phyloP scores from a whole-genome alignment of 2,329 filamentous ascomycete genomes.

The Pseudogymnoascus sp. region DNA sequence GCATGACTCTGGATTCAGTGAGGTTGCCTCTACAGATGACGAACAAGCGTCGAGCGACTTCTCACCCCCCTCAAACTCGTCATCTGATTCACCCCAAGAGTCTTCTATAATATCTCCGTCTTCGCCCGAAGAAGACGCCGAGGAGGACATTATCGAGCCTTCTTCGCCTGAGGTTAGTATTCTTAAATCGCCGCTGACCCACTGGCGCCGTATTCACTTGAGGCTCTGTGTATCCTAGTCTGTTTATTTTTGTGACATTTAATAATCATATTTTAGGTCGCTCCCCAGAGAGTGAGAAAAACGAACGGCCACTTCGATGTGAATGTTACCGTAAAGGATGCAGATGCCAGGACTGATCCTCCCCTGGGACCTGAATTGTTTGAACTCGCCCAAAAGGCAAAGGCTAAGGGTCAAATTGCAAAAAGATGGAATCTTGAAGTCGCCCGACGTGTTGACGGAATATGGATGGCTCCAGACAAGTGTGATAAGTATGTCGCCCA shows the following conservation, averaged over 20 bases:
- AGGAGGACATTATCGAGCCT: background rate
- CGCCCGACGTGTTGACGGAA: background rate
- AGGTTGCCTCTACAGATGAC: background rate
- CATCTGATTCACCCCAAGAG: background rate
- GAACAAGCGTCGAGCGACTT: background rate
- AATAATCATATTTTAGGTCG: background rate
- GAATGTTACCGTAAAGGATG: constrained; percentile 8
- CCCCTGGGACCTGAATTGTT: background rate
- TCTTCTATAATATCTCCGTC: background rate
- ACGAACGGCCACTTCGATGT: background rate
- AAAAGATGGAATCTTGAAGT: background rate
- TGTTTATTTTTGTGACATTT: background rate
- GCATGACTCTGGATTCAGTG: constrained; percentile 1
- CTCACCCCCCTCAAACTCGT: background rate
- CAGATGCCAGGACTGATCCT: background rate
- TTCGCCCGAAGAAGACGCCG: background rate
- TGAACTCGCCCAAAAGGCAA: background rate
- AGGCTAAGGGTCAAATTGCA: background rate
- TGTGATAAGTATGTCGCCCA: constrained; percentile 7
- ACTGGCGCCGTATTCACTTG: background rate
- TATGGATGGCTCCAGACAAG: constrained; percentile 7
- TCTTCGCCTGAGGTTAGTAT: background rate
- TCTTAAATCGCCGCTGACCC: background rate
- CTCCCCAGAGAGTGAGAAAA: background rate
- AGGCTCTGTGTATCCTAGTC: background rate